Conservation (phyloP, 192 early-diverging fungal genomes). For the Polychytrium aggregatum region DNA sequence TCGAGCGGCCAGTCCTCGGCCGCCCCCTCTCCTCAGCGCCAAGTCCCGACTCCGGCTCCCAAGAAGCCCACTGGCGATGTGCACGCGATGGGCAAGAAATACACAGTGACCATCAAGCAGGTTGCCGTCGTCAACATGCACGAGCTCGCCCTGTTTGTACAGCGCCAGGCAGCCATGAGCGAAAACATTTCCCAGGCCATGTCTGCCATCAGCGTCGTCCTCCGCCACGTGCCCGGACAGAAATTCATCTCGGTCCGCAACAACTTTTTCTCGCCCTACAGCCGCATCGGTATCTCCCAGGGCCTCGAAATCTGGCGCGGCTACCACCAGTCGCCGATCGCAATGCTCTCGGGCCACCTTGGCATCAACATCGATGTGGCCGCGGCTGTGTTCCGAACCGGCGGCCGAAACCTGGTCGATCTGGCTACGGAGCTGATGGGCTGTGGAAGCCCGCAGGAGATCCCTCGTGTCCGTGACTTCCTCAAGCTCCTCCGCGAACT, state of each 20-base stretch:
- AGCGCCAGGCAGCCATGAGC: slow-evolving; percentile 10
- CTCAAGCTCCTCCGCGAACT: background rate
- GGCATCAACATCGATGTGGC: slow-evolving; percentile 28
- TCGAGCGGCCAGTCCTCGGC: background rate
- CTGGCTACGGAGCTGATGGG: slow-evolving; percentile 39
- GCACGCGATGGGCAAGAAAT: too few relatives aligned
- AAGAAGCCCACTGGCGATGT: background rate
- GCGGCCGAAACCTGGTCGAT: slow-evolving; percentile 35
- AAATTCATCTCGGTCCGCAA: slow-evolving; percentile 15
- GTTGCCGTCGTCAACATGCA: slow-evolving; percentile 14
- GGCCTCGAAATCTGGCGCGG: slow-evolving; percentile 31
- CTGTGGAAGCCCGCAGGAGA: slow-evolving; percentile 14
- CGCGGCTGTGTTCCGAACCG: slow-evolving; percentile 23
- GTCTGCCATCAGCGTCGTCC: slow-evolving; percentile 12
- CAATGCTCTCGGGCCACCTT: slow-evolving; percentile 32
- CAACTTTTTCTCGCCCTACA: slow-evolving; percentile 19
- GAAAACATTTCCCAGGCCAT: slow-evolving; percentile 11
- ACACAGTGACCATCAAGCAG: slow-evolving; percentile 1
- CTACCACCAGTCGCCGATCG: slow-evolving; percentile 24
- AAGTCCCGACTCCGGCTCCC: too few relatives aligned
- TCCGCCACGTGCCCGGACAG: slow-evolving; percentile 21
- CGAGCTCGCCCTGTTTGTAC: slow-evolving; percentile 11
- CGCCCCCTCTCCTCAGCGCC: background rate
- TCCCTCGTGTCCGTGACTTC: slow-evolving; percentile 4
- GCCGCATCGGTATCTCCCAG: slow-evolving; percentile 12